Evolutionary conservation across 192 early-diverging fungal species (phyloP).

Genomic region (Tieghemiomyces parasiticus): DNA sequence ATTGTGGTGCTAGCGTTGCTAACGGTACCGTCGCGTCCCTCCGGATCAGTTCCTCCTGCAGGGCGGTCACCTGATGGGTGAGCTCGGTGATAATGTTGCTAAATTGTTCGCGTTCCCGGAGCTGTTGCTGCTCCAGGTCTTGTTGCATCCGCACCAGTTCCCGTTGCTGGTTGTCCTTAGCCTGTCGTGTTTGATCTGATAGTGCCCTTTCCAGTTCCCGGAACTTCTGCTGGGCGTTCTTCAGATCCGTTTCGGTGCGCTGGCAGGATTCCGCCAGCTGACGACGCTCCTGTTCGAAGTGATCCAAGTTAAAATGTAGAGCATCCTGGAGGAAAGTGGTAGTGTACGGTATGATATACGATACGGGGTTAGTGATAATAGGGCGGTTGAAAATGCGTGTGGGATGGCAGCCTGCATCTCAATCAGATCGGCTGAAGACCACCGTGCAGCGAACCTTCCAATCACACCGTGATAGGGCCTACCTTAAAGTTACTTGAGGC

Average conservation of each 20-base stretch:
- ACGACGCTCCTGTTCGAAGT: constrained; percentile 5
- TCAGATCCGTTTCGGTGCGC: background rate
- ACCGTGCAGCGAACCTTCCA: too few species aligned
- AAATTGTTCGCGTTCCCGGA: background rate
- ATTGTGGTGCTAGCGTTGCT: background rate
- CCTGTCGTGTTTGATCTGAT: background rate
- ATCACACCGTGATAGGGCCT: background rate
- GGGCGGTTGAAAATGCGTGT: too few species aligned
- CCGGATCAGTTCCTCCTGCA: background rate
- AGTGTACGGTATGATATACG: too few species aligned
- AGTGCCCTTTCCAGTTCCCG: background rate
- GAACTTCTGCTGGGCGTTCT: background rate
- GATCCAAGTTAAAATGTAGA: background rate
- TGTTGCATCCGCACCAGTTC: background rate
- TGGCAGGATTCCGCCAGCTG: background rate
- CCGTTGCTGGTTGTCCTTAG: background rate
- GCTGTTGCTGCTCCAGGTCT: constrained; percentile 1
- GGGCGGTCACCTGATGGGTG: background rate
- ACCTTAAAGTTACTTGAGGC: background rate
- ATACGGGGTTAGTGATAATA: too few species aligned
- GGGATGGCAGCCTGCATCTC: too few species aligned
- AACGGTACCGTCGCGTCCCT: background rate
- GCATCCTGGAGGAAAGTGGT: background rate
- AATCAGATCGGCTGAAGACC: too few species aligned
- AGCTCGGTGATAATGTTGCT: background rate